phyloP scores from a whole-genome alignment of 495 filamentous ascomycete species.

The Darksidea phi region DNA sequence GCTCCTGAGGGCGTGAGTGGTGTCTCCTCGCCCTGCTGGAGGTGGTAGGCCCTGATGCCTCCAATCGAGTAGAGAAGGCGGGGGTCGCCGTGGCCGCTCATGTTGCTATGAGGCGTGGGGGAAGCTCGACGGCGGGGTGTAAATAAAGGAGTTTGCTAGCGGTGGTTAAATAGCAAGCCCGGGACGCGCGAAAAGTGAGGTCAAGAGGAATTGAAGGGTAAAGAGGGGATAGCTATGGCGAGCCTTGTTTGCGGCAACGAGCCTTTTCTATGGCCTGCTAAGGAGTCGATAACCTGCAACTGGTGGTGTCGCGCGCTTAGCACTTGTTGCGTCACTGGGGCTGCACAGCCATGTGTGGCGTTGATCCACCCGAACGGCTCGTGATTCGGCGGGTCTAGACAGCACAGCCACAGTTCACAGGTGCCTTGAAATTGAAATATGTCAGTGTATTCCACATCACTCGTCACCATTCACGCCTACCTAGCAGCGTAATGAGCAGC shows the following conservation, averaged over 20 bases:
- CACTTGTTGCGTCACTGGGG: background rate
- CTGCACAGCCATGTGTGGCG: background rate
- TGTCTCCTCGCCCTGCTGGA: slow-evolving; percentile 82
- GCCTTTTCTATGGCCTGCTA: slow-evolving; percentile 1
- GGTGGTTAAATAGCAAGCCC: slow-evolving; percentile 5
- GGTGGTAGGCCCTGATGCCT: slow-evolving; percentile 81
- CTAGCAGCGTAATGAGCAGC: no score
- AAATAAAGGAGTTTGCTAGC: background rate
- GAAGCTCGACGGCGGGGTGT: background rate
- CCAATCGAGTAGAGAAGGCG: slow-evolving; percentile 79
- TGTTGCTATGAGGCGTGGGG: slow-evolving; percentile 20
- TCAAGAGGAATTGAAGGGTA: background rate
- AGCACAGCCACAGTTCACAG: background rate
- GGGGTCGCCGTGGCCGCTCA: slow-evolving; percentile 61
- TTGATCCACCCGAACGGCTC: background rate
- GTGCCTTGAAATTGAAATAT: no score
- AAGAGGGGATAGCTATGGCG: slow-evolving; percentile 11
- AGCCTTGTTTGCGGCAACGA: slow-evolving; percentile 4
- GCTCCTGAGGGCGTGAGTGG: slow-evolving; percentile 79
- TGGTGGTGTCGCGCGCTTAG: slow-evolving; percentile 9
- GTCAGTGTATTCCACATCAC: no score
- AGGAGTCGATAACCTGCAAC: background rate
- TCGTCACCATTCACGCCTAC: no score
- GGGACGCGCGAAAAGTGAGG: background rate
- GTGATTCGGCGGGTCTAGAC: background rate